These are phyloP conservation scores for Paxillus ammoniavirescens DNA, from an alignment of 768 basidiomycete genomes.

Conservation along the genomic window DNA sequence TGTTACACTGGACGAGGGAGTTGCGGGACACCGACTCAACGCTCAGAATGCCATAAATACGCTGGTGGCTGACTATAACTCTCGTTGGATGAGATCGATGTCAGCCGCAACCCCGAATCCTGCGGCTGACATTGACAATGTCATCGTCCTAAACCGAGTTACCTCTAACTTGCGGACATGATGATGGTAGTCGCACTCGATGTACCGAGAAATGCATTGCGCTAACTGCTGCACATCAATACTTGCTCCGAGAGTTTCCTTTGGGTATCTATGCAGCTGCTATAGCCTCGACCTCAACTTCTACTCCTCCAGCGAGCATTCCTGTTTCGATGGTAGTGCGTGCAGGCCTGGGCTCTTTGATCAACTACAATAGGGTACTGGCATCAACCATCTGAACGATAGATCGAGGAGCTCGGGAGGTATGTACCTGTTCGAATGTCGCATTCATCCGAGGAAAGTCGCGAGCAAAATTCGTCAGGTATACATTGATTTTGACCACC, in stretches of 20 bases:
- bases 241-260: too few relatives aligned
- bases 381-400: neutral
- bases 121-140: slow-evolving; percentile 19
- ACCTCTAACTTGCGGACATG: neutral
- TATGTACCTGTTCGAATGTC: slow-evolving; percentile 48
- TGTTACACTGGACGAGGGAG: neutral
- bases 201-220: too few relatives aligned
- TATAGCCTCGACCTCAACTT: neutral
- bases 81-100: neutral
- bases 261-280: neutral
- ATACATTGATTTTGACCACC: slow-evolving; percentile 52
- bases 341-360: slow-evolving; percentile 60
- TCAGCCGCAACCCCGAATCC: slow-evolving; percentile 11
- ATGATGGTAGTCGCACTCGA: too few relatives aligned
- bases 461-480: slow-evolving; percentile 51
- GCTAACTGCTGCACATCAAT: too few relatives aligned
- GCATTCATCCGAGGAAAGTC: slow-evolving; percentile 55
- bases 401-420: neutral
- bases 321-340: slow-evolving; percentile 71
- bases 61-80: slow-evolving; percentile 23
- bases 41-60: slow-evolving; percentile 21
- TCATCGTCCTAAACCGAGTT: too few relatives aligned
- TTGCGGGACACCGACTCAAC: neutral
- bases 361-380: slow-evolving; percentile 26
- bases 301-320: slow-evolving; percentile 45